A percentile compares a stretch with the other conserved stretches of the same genome.
These are phyloP conservation scores for Suhomyces wounanorum DNA, from an alignment of 1,139 yeast genomes.

Conservation along the genomic window DNA sequence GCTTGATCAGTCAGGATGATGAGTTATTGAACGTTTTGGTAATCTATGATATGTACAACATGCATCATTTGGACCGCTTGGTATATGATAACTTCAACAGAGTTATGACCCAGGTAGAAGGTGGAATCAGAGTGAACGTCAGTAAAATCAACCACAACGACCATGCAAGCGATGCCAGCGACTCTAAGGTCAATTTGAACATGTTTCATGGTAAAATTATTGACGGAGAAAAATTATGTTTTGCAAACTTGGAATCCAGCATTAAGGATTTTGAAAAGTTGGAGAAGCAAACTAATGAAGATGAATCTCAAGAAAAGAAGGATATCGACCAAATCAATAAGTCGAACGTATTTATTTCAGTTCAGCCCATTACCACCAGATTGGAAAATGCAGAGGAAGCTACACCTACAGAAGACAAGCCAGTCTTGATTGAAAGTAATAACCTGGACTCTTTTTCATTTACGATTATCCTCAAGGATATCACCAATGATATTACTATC, in stretches of 20 bases:
- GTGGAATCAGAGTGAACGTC: constrained; percentile 67
- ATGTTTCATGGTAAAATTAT: constrained; percentile 73
- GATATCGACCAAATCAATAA: constrained; percentile 32
- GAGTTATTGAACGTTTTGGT: constrained; percentile 49
- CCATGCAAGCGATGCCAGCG: constrained; percentile 7
- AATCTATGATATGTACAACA: constrained; percentile 80
- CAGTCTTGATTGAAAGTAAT: constrained; percentile 43
- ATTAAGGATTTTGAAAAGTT: constrained; percentile 48
- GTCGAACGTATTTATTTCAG: constrained; percentile 75
- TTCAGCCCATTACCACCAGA: constrained; percentile 62
- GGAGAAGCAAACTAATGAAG: constrained; percentile 27
- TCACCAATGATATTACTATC: constrained; percentile 72
- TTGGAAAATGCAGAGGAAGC: constrained; percentile 23
- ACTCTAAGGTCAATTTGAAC: constrained; percentile 52
- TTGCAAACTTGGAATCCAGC: constrained; percentile 81
- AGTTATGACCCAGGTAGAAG: constrained; percentile 93
- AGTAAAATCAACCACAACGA: constrained; percentile 52
- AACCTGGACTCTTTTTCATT: constrained; percentile 53
- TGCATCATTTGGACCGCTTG: constrained; percentile 62
- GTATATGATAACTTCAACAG: constrained; percentile 70
- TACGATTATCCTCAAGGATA: constrained; percentile 73
- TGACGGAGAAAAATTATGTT: constrained; percentile 88
- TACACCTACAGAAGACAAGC: constrained; percentile 38
- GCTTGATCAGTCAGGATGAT: constrained; percentile 72
- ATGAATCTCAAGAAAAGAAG: constrained; percentile 24